phyloP scores from a whole-genome alignment of 257 asterid species.

The Penstemon davidsonii region DNA sequence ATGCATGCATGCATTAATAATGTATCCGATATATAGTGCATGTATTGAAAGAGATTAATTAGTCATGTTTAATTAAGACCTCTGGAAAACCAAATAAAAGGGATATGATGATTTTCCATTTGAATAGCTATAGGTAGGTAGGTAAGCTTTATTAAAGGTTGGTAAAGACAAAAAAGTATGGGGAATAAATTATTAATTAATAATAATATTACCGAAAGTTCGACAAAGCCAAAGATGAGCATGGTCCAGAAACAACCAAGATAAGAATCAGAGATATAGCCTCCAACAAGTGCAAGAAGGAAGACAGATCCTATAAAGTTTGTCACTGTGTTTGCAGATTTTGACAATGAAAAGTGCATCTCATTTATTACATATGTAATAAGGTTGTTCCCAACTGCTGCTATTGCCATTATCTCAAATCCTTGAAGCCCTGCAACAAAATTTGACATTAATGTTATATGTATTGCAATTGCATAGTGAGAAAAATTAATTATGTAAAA shows the following conservation, averaged over 20 bases:
- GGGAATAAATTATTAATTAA: too few species aligned
- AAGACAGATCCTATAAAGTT: constrained; percentile 86
- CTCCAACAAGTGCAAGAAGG: constrained; percentile 79
- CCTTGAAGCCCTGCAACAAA: constrained; percentile 74
- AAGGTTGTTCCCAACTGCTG: constrained; percentile 93
- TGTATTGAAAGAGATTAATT: too few species aligned
- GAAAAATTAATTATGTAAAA: too few species aligned
- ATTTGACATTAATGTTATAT: too few species aligned
- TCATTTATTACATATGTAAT: constrained; percentile 85
- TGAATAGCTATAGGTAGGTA: too few species aligned
- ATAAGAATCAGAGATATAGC: constrained; percentile 86
- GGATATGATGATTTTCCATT: too few species aligned
- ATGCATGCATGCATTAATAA: background rate
- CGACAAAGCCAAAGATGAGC: constrained; percentile 80
- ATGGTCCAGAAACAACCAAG: constrained; percentile 96
- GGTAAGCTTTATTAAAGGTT: too few species aligned
- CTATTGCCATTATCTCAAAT: constrained; percentile 95
- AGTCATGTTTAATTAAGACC: too few species aligned
- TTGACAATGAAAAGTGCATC: constrained; percentile 87
- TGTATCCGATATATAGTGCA: background rate
- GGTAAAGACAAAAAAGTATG: too few species aligned
- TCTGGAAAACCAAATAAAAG: too few species aligned
- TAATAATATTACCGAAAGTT: constrained; percentile 62
- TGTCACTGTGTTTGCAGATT: constrained; percentile 84
- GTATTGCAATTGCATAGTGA: too few species aligned